phyloP scores from a whole-genome alignment of 163 green algal genomes.

The Scenedesmus sp. region DNA sequence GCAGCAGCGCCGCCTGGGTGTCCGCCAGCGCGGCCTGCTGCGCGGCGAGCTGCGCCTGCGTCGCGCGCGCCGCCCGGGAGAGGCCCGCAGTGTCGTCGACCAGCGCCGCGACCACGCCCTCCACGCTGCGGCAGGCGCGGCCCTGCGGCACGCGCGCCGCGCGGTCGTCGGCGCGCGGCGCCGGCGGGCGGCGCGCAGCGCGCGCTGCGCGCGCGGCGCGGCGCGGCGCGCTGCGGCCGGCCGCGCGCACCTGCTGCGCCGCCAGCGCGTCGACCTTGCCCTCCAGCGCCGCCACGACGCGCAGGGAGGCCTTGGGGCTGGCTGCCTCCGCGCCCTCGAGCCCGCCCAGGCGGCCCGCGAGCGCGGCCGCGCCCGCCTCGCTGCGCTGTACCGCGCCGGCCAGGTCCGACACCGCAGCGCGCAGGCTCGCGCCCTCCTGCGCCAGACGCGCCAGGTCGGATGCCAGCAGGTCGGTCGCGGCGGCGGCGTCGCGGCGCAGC shows the following conservation, averaged over 20 bases:
- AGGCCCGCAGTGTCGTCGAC: slow-evolving; percentile 37
- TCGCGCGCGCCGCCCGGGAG: neutral
- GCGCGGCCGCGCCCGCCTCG: slow-evolving; percentile 4
- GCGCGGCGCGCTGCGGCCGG: too few relatives aligned
- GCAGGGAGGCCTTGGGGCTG: slow-evolving; percentile 35
- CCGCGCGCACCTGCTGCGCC: slow-evolving; percentile 41
- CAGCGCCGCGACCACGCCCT: slow-evolving; percentile 30
- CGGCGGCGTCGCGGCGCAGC: slow-evolving; percentile 16
- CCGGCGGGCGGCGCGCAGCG: too few relatives aligned
- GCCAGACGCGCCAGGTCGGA: slow-evolving; percentile 22
- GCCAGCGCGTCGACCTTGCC: slow-evolving; percentile 34
- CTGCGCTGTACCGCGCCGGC: slow-evolving; percentile 14
- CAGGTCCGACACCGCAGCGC: slow-evolving; percentile 11
- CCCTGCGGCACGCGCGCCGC: too few relatives aligned
- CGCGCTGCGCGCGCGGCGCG: too few relatives aligned
- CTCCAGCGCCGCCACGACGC: slow-evolving; percentile 39
- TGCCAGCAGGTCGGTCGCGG: slow-evolving; percentile 15
- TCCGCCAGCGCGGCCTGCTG: slow-evolving; percentile 43
- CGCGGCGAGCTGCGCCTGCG: slow-evolving; percentile 10
- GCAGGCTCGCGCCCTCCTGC: slow-evolving; percentile 7
- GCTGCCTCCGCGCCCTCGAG: slow-evolving; percentile 20
- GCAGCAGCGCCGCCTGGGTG: slow-evolving; percentile 44
- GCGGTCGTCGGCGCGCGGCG: too few relatives aligned
- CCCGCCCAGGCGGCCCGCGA: neutral
- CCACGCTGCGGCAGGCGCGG: slow-evolving; percentile 37